phyloP scores from a whole-genome alignment of 768 basidiomycete genomes.

The Antrodiella citrinella region DNA sequence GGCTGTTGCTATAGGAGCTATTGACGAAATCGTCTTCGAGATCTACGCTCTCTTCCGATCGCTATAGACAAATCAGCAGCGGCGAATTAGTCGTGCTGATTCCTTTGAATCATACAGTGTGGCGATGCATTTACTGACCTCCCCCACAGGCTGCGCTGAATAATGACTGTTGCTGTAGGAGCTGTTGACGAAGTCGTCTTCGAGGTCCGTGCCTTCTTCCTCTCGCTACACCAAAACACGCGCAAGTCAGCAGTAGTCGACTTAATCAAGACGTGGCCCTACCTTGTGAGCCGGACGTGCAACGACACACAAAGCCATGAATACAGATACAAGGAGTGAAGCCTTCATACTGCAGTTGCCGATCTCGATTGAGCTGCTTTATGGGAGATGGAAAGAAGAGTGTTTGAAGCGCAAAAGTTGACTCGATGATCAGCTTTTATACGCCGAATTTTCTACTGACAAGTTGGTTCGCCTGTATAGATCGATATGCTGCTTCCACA shows the following conservation, averaged over 20 bases:
- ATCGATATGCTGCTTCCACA: too few relatives aligned
- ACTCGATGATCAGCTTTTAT: too few relatives aligned
- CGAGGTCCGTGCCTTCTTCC: neutral
- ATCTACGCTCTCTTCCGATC: neutral
- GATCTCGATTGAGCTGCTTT: too few relatives aligned
- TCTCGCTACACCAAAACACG: neutral
- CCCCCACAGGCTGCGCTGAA: neutral
- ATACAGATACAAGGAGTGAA: neutral
- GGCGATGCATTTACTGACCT: neutral
- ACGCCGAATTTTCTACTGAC: too few relatives aligned
- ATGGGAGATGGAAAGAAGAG: neutral
- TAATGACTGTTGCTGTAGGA: neutral
- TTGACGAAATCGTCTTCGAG: neutral
- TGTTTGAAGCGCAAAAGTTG: too few relatives aligned
- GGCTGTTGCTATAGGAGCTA: too few relatives aligned
- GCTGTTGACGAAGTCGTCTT: conserved; percentile 1
- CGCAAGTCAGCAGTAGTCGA: neutral
- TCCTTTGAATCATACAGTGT: too few relatives aligned
- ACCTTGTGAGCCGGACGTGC: neutral
- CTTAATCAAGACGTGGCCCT: neutral
- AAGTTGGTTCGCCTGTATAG: too few relatives aligned
- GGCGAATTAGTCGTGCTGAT: too few relatives aligned
- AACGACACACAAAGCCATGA: neutral
- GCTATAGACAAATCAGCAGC: neutral
- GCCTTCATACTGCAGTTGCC: neutral